Evolutionary conservation across 768 basidiomycete genomes (phyloP).

Genomic region (Strobilomyces confusus): DNA sequence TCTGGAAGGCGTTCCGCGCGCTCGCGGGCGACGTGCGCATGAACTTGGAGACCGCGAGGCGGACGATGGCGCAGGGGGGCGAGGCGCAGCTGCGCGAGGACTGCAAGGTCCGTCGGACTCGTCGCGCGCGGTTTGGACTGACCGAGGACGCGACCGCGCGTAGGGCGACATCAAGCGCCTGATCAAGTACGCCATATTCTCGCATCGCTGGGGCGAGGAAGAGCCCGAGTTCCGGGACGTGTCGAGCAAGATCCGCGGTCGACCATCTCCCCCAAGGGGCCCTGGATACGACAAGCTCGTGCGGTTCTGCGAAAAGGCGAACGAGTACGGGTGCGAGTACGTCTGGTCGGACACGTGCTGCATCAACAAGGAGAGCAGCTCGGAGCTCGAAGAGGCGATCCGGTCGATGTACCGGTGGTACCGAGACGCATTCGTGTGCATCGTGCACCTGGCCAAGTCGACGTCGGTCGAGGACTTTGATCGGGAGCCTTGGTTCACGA

Average conservation of each 20-base stretch:
- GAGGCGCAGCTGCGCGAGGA: background rate
- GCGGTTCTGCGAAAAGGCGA: slow-evolving; percentile 14
- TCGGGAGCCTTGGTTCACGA: slow-evolving; percentile 9
- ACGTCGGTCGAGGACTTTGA: background rate
- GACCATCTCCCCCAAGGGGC: background rate
- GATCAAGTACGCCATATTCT: slow-evolving; percentile 16
- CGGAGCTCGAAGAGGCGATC: slow-evolving; percentile 12
- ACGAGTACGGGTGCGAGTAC: slow-evolving; percentile 12
- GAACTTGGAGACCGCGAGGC: background rate
- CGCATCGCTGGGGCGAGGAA: slow-evolving; percentile 18
- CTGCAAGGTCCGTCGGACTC: background rate
- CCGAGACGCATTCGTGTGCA: slow-evolving; percentile 10
- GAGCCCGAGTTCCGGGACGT: slow-evolving; percentile 15
- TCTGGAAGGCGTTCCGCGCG: slow-evolving; percentile 4
- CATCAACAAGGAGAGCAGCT: slow-evolving; percentile 13
- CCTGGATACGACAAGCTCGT: slow-evolving; percentile 11
- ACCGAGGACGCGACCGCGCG: too few relatives aligned
- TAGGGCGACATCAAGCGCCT: slow-evolving; percentile 2
- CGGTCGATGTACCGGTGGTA: slow-evolving; percentile 16
- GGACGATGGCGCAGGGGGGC: background rate
- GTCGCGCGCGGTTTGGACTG: too few relatives aligned
- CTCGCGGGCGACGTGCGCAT: background rate
- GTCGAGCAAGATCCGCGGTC: slow-evolving; percentile 1
- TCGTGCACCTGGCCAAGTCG: slow-evolving; percentile 10
- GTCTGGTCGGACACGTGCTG: slow-evolving; percentile 25